Evolutionary conservation across 495 filamentous ascomycete genomes (phyloP), one percentile per base, ranked within the genome.

Genomic region (Schizothecium vesticola): DNA sequence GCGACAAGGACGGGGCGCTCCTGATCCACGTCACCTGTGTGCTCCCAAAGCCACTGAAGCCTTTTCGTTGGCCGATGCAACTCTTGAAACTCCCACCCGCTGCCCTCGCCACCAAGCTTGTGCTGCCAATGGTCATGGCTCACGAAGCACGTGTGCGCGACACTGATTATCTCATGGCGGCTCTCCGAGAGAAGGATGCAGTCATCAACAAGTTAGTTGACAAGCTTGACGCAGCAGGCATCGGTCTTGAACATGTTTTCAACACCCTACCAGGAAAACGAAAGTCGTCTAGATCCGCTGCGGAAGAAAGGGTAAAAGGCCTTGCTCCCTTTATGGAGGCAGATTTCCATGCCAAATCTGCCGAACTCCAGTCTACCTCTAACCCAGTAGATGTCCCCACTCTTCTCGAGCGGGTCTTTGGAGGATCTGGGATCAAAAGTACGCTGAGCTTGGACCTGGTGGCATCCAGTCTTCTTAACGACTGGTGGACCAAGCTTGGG

Each of bases 151-250:
- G 84, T 63, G 81, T 76, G 65, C 76, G 75, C 65, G 85, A 85
- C 76, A 83, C 84, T 58, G 77, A 79, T 10, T 79, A 81, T 29
- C 83, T 97, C 1, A 71, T 89, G 25, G 75, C 83, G 9, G 81
- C 83, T 25, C 72, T 97, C 11, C 83, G 82, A 67, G 88, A 93
- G 36, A 97, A 97, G 77, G 93, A 97, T 76, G 85, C 81, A 71
- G 85, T 92, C 21, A 91, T 97, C 66, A 81, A 83, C 21, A 91
- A 89, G 67, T 73, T 97, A 24, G 80, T 92, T 10, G 92, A 96
- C 75, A 92, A 91, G 71, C 80, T 95, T n/a, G 90, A 92, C 67
- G 80, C 86, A 0, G 85, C 87, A 59, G 86, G 88, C 1, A 82
- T 86, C 2, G 90, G 93, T 29, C 77, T 94, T 6, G 86, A 87